phyloP scores from a whole-genome alignment of 1,139 yeast genomes.

The Scheffersomyces illinoinensis region DNA sequence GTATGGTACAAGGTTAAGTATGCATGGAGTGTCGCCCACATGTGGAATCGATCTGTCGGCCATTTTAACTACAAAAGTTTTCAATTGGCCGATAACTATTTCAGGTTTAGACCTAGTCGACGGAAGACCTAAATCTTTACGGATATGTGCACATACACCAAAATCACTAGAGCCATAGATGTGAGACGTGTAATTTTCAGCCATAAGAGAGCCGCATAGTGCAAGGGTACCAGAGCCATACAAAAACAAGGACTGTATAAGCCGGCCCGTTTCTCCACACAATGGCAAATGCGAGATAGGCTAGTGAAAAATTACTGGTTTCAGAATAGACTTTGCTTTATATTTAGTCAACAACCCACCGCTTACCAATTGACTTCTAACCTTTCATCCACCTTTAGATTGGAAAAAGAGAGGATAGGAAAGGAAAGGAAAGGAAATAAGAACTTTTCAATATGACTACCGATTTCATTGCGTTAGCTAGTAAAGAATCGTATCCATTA shows the following conservation, averaged over 20 bases:
- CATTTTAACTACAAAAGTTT: too few species aligned
- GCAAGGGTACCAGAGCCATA: not conserved
- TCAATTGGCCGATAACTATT: not conserved
- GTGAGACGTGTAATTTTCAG: not conserved
- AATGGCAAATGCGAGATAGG: not conserved
- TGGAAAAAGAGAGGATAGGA: not conserved
- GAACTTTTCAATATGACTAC: conserved; percentile 12
- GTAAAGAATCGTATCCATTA: conserved; percentile 29
- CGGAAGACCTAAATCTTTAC: too few species aligned
- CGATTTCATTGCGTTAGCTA: conserved; percentile 16
- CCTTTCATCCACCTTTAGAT: not conserved
- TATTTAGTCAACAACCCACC: not conserved
- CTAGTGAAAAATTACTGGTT: not conserved
- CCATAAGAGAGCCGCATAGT: not conserved
- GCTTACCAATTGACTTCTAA: not conserved
- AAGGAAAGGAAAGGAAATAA: not conserved
- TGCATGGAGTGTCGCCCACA: not conserved
- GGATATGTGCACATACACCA: not conserved
- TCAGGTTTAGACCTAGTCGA: not conserved
- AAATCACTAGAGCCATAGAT: not conserved
- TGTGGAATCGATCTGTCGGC: not conserved
- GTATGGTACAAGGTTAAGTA: not conserved
- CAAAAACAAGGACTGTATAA: not conserved
- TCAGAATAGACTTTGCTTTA: not conserved
- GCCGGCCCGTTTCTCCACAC: not conserved